Conservation (phyloP, 495 filamentous ascomycete species). For the Mytilinidion resinicola region DNA sequence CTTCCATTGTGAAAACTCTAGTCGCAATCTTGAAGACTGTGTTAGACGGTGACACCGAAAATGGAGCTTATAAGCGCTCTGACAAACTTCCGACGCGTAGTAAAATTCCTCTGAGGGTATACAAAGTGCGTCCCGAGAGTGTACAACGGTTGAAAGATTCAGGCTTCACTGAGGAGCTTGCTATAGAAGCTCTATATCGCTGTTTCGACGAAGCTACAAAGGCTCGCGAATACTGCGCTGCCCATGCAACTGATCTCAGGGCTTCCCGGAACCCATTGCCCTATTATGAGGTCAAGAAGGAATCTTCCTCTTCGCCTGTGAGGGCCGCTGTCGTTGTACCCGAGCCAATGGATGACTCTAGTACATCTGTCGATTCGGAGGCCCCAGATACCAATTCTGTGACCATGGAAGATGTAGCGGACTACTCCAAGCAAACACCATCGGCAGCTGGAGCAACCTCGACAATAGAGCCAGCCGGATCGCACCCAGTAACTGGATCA, state of each 20-base stretch:
- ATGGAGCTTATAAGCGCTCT: slow-evolving; percentile 53
- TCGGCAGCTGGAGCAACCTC: neutral
- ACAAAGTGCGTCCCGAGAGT: slow-evolving; percentile 26
- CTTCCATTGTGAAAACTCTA: slow-evolving; percentile 66
- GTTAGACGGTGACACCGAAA: slow-evolving; percentile 68
- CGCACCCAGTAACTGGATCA: neutral
- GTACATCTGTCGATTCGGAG: slow-evolving; percentile 12
- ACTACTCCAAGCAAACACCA: neutral
- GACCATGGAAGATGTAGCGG: slow-evolving; percentile 21
- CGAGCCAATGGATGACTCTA: slow-evolving; percentile 11
- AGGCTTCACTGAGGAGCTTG: slow-evolving; percentile 53
- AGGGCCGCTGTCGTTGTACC: slow-evolving; percentile 20
- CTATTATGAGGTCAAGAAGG: slow-evolving; percentile 41
- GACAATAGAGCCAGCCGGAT: neutral
- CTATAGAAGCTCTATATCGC: slow-evolving; percentile 73
- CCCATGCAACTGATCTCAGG: slow-evolving; percentile 40
- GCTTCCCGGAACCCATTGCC: slow-evolving; percentile 57
- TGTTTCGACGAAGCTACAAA: slow-evolving; percentile 58
- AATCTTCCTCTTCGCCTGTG: slow-evolving; percentile 12
- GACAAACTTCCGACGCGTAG: slow-evolving; percentile 45
- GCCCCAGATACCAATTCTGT: slow-evolving; percentile 15
- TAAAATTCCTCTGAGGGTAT: slow-evolving; percentile 38
- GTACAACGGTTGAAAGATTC: slow-evolving; percentile 45
- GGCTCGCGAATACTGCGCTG: slow-evolving; percentile 70
- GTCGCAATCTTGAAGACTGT: slow-evolving; percentile 80